Percentiles rank a stretch among this genome's conserved stretches.
phyloP scores from a whole-genome alignment of 2,329 filamentous ascomycete genomes.

The Grosmannia penicillata region DNA sequence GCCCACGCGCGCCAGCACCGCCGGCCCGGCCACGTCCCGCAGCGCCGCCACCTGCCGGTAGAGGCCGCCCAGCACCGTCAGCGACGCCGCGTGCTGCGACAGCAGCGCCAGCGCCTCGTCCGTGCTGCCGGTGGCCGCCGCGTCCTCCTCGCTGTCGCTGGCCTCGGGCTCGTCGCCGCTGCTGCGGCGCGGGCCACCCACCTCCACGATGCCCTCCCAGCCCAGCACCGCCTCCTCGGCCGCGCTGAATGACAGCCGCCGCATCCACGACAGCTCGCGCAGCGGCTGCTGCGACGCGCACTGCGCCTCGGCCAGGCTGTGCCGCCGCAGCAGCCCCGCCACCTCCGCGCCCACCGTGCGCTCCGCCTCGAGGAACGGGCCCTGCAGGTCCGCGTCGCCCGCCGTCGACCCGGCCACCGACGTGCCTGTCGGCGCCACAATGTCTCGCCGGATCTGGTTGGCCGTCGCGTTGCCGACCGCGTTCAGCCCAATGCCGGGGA shows the following conservation, averaged over 20 bases:
- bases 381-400: slow-evolving; percentile 43
- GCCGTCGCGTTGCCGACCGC: slow-evolving; percentile 12
- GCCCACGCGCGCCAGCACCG: slow-evolving; percentile 44
- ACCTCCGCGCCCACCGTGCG: slow-evolving; percentile 20
- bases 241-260: slow-evolving; percentile 60
- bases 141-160: neutral
- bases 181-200: too few relatives aligned
- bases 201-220: slow-evolving; percentile 42
- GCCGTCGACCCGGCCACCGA: slow-evolving; percentile 45
- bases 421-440: slow-evolving; percentile 26
- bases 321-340: slow-evolving; percentile 43
- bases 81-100: slow-evolving; percentile 20
- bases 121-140: slow-evolving; percentile 13
- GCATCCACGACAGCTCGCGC: slow-evolving; percentile 37
- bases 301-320: slow-evolving; percentile 31
- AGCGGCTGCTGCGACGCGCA: neutral
- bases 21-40: slow-evolving; percentile 38
- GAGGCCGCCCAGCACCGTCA: slow-evolving; percentile 41
- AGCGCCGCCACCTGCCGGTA: slow-evolving; percentile 37
- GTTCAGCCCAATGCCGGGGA: neutral
- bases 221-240: slow-evolving; percentile 59
- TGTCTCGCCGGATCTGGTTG: slow-evolving; percentile 27
- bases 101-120: slow-evolving; percentile 11
- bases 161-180: neutral
- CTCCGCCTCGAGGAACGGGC: slow-evolving; percentile 33